Evolutionary conservation across 2,329 filamentous ascomycete species (phyloP), one percentile per base, ranked within the genome.

Genomic region (Phaeosphaeriaceae sp.): DNA sequence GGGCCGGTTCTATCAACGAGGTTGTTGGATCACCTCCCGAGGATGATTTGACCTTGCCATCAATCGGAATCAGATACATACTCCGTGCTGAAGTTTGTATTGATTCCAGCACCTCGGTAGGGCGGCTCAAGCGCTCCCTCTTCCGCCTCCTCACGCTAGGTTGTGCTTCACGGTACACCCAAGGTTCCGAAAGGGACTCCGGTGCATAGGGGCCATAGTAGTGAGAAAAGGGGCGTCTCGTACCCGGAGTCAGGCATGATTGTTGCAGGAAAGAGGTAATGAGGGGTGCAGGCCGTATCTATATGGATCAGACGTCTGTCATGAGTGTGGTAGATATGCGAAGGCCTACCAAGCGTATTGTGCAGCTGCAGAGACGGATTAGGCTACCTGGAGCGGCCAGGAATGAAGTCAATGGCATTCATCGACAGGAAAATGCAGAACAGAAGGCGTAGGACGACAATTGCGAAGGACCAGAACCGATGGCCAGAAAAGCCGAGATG

Each of bases 331-430:
- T 34, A 18, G 38, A 34, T 28, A 39, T 39, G 23, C 32, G 17
- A 34, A 29, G 43, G 29, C 26, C 16, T 48, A 51, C 42, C 26
- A 59, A 47, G 44, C 51, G 57, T 50, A 56, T 52, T 40, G 41
- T 37, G 50, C 46, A 42, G 38, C 54, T 48, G 42, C 57, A 52
- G 44, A 58, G 50, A 58, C 65, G 58, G 52, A 54, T 54, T 30
- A 56, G 52, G 57, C 66, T 70, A 68, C 70, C 64, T 68, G 62
- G 59, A 60, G 59, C 59, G 54, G 56, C 61, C 64, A 70, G 64
- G 58, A 42, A 60, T 46, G 60, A 49, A 53, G 57, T 52, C 46
- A 64, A 63, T 68, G 64, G 69, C 70, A 73, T 73, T 73, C 70
- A 73, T 72, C 57, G 67, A 70, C 58, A 53, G 53, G 36, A 46